A percentile compares a stretch with the other conserved stretches of the same genome.
Conservation (phyloP, 441 rosid species). For the Macaranga tanarius region DNA sequence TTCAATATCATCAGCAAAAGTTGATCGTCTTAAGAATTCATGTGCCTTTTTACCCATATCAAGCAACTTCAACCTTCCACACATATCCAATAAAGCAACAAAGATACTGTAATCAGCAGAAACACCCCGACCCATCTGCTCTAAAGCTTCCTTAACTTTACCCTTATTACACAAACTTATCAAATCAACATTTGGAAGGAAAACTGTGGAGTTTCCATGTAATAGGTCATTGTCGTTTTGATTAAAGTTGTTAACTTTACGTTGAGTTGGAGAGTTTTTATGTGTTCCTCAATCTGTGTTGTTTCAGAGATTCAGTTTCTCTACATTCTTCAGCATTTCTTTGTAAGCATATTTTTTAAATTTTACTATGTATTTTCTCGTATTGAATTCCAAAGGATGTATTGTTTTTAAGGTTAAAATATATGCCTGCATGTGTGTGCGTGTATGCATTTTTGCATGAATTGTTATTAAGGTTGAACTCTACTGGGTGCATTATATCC, state of each 20-base stretch:
- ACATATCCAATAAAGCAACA: too few relatives aligned
- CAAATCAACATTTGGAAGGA: slow-evolving; percentile 37
- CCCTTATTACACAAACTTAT: slow-evolving; percentile 49
- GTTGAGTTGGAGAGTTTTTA: slow-evolving; percentile 19
- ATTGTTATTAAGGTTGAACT: not conserved
- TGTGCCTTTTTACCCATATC: too few relatives aligned
- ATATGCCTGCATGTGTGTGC: too few relatives aligned
- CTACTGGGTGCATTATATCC: too few relatives aligned
- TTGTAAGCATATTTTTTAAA: slow-evolving; percentile 44
- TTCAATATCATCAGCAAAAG: too few relatives aligned
- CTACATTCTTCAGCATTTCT: slow-evolving; percentile 79
- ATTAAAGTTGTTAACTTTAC: not conserved
- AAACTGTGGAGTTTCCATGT: slow-evolving; percentile 11
- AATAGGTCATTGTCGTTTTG: slow-evolving; percentile 22
- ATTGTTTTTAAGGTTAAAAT: too few relatives aligned
- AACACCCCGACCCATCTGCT: slow-evolving; percentile 39
- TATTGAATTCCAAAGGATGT: not conserved
- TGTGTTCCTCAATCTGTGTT: slow-evolving; percentile 69
- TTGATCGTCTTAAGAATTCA: too few relatives aligned
- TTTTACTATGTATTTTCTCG: not conserved
- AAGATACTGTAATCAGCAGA: slow-evolving; percentile 41
- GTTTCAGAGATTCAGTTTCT: slow-evolving; percentile 62
- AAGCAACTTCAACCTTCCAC: too few relatives aligned
- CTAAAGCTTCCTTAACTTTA: slow-evolving; percentile 47
- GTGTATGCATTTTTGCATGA: too few relatives aligned